Evolutionary conservation across 805 yeast genomes (phyloP).

Genomic region (Wickerhamiella azyma): DNA sequence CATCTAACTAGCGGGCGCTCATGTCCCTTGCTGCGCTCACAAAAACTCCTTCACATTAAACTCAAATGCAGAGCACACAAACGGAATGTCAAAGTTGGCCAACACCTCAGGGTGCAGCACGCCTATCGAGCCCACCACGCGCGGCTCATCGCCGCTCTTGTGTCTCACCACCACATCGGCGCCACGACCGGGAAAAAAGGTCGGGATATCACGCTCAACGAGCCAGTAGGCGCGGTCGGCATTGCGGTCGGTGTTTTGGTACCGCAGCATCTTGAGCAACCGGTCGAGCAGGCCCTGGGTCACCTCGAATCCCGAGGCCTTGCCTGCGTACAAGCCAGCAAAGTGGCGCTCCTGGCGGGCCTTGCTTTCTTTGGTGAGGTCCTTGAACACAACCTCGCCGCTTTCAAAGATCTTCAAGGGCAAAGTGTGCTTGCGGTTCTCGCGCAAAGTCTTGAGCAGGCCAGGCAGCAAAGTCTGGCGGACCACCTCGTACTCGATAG

Average conservation of each 20-base stretch:
- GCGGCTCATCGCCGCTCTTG: constrained; percentile 25
- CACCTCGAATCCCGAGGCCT: constrained; percentile 85
- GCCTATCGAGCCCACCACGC: constrained; percentile 65
- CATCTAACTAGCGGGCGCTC: no score
- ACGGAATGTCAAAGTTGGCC: constrained; percentile 75
- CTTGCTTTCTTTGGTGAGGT: constrained; percentile 66
- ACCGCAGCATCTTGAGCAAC: constrained; percentile 89
- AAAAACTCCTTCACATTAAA: constrained; percentile 70
- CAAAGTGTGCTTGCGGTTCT: constrained; percentile 87
- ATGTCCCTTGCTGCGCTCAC: no score
- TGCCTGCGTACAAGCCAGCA: constrained; percentile 90
- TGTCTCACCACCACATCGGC: constrained; percentile 63
- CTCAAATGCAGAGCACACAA: constrained; percentile 85
- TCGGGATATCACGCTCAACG: constrained; percentile 30
- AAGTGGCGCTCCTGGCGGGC: constrained; percentile 89
- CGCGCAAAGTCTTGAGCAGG: constrained; percentile 83
- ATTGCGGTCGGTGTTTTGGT: constrained; percentile 49
- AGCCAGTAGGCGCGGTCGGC: constrained; percentile 52
- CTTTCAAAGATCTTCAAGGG: constrained; percentile 92
- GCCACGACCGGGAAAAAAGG: constrained; percentile 95
- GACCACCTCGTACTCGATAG: constrained; percentile 92
- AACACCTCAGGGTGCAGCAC: constrained; percentile 92
- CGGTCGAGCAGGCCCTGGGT: constrained; percentile 92
- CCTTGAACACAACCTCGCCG: constrained; percentile 87
- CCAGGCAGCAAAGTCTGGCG: constrained; percentile 94